Base-by-base conservation (phyloP, 148 eudicot species). In the Suaeda aralocaspica region DNA sequence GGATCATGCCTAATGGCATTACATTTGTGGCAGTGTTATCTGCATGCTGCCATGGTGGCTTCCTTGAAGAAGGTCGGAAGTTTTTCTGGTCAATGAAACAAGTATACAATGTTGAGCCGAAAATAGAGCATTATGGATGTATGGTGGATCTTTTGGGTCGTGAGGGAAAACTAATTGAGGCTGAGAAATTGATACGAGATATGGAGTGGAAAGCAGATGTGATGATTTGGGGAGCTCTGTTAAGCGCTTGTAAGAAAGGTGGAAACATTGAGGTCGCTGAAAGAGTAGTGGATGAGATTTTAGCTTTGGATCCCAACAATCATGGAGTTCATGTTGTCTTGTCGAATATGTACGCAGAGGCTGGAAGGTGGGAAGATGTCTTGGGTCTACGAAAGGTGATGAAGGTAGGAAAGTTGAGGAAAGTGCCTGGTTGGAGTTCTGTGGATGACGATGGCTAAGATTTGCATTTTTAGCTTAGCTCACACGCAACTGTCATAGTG, bases 341-440 rank as follows among this genome's bases (percentile, higher is more conserved):
- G 77, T 92, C 97, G 0, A 89, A 92, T 72, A 85, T 89, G 85
- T 86, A 92, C 76, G 95, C 96, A 29, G 92, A 92, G 79, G 87
- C 82, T 61, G 92, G 84, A 21, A 82, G 84, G 62, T 92, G 98
- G 98, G 86, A 84, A 56, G 88, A 89, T 74, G 98, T 92, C 45
- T 69, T 45, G 55, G 80, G 85, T 78, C 74, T 84, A 58, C 81
- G 98, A 59, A 77, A 84, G 76, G 74, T 64, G 68, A 88, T 88
- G 91, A 88, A 80, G 79, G 78, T 75, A 45, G 93, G 72, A 62
- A 81, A 84, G 22, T 72, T 92, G 84, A 81, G 75, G 73, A 92
- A 92, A 80, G 75, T 77, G 44, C 89, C 93, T 0, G 96, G 98
- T 49, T 79, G 84, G 88, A 92, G 98, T 78, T 77, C 77, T 52